Base-by-base conservation (phyloP, 2,329 filamentous ascomycete species). In the Fusarium guadeloupense region DNA sequence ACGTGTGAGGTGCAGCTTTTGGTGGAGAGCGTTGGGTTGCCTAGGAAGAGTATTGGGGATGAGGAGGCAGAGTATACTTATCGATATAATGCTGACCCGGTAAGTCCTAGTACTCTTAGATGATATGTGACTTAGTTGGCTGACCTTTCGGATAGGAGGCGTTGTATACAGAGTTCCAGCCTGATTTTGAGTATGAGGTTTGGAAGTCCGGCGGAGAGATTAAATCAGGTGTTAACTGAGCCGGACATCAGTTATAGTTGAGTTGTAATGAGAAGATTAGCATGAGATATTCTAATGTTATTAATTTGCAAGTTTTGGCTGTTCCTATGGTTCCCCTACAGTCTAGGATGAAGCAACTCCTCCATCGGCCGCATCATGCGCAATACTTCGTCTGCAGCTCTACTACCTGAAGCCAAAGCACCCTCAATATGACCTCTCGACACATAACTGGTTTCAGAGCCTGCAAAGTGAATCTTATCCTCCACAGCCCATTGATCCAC, bases 31-130 rank as follows among this genome's bases (percentile, higher is more conserved):
- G 47, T 71, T 0, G 59, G 70, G 0, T 37, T 72, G 9, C 54
- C 65, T 6, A 76, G 71, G 56, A 59, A 58, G 9, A 38, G 56
- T 8, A 73, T 79, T 12, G 67, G 66, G 6, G 73, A 78, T 35
- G 75, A 79, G 39, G 76, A 76, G 60, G 78, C 78, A 4, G 70
- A 72, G 41, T 77, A 75, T 61, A 79, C 77, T 21, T 75, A 72
- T 59, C 68, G 69, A 34, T 67, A 72, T 12, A 72, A 73, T 34
- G 67, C 70, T 12, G 70, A 73, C 20, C 68, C 71, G 6, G 71
- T 73, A 46, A 53, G 65, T 62, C 30, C n/a, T n/a, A n/a, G n/a
- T 17, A 0, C 4, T 3, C 12, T 20, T 14, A 4, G 1, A 14
- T 5, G 7, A 4, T 4, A 1, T 7, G 5, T 4, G 4, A 9